Evolutionary conservation across 2,329 filamentous ascomycete species (phyloP).

Genomic region (Penicillium sp.): DNA sequence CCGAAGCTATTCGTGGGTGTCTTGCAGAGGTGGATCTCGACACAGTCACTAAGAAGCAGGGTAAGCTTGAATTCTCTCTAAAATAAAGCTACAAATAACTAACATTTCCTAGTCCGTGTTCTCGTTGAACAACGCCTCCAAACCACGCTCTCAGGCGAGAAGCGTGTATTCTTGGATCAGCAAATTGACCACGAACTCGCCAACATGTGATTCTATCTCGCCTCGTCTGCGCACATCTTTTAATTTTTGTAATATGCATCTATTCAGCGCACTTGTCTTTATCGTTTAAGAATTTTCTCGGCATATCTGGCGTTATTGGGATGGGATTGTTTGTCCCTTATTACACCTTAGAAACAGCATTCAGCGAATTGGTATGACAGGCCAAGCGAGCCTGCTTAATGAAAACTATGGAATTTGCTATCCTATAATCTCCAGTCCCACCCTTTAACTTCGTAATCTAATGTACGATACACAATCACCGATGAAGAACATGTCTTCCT

Average conservation of each 20-base stretch:
- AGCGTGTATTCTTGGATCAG: conserved; percentile 83
- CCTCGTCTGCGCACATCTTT: conserved; percentile 3
- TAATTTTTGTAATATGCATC: conserved; percentile 22
- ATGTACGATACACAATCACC: not conserved
- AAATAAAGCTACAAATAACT: not conserved
- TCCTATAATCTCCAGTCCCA: not conserved
- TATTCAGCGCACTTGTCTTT: conserved; percentile 11
- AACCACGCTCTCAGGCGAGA: conserved; percentile 82
- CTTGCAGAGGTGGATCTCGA: conserved; percentile 89
- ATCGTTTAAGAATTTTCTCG: conserved; percentile 11
- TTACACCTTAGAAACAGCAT: conserved; percentile 4
- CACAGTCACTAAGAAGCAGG: conserved; percentile 97
- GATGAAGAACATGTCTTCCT: conserved; percentile 15
- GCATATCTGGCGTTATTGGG: conserved; percentile 25
- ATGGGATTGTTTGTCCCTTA: conserved; percentile 3
- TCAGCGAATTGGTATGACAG: conserved; percentile 9
- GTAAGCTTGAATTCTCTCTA: conserved; percentile 39
- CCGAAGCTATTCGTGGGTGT: conserved; percentile 80
- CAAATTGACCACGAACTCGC: conserved; percentile 93
- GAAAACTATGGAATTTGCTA: not conserved
- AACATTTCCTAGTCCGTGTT: conserved; percentile 60
- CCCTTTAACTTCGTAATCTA: not conserved
- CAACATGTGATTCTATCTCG: conserved; percentile 69
- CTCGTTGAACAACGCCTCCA: conserved; percentile 92
- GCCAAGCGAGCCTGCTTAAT: not conserved